Evolutionary conservation across 2,329 filamentous ascomycete genomes (phyloP).

Genomic region (Trichoderma sp.): DNA sequence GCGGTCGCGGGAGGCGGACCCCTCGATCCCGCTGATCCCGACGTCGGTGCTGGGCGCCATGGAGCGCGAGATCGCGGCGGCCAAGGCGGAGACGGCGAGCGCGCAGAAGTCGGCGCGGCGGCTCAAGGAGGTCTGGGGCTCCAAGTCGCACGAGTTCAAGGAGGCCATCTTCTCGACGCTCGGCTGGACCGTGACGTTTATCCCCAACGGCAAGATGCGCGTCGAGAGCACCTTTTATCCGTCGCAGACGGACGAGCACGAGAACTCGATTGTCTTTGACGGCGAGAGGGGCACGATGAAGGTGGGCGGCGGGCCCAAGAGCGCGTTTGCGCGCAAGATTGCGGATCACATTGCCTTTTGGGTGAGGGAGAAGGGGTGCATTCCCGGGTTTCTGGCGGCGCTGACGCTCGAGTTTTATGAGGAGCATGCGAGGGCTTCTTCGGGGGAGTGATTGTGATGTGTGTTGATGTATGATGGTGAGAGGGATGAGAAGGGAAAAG

Average conservation of each 20-base stretch:
- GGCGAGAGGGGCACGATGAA: conserved; percentile 98
- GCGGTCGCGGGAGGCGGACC: conserved; percentile 45
- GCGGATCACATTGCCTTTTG: conserved; percentile 88
- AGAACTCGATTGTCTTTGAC: conserved; percentile 80
- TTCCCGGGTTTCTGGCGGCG: conserved; percentile 89
- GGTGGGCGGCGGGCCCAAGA: conserved; percentile 85
- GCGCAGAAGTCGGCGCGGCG: conserved; percentile 82
- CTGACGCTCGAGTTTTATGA: conserved; percentile 94
- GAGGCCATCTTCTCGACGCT: conserved; percentile 90
- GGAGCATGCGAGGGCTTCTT: conserved; percentile 47
- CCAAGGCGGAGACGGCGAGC: conserved; percentile 67
- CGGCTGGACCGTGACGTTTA: conserved; percentile 93
- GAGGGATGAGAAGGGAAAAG: not conserved
- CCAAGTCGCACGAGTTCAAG: conserved; percentile 91
- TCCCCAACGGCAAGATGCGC: conserved; percentile 94
- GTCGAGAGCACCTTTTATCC: conserved; percentile 86
- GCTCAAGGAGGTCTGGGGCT: conserved; percentile 88
- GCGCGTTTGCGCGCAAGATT: conserved; percentile 83
- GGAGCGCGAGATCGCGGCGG: conserved; percentile 73
- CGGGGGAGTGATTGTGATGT: not conserved
- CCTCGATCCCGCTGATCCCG: conserved; percentile 68
- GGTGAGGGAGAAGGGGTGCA: conserved; percentile 91
- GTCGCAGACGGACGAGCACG: conserved; percentile 66
- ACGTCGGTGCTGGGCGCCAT: conserved; percentile 73
- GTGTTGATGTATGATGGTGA: no score